A percentile compares a stretch with the other conserved stretches of the same genome.
Evolutionary conservation across 192 early-diverging fungal genomes (phyloP).

Genomic region (Umbelopsis vinacea): DNA sequence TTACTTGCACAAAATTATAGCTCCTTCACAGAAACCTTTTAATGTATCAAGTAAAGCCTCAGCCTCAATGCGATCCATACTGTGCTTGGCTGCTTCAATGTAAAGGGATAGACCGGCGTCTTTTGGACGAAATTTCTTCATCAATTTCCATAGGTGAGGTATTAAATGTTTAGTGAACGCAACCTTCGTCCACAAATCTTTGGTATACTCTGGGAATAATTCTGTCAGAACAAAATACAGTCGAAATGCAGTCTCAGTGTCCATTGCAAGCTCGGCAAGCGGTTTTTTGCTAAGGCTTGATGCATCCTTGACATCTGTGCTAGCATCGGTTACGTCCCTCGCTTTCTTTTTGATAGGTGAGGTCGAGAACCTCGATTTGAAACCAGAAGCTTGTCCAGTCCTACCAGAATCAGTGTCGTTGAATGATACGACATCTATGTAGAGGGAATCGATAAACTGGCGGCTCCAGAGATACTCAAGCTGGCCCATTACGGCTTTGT

Average conservation of each 20-base stretch:
- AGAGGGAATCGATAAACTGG: constrained; percentile 30
- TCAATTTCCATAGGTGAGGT: constrained; percentile 61
- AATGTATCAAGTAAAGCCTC: constrained; percentile 63
- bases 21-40: constrained; percentile 64
- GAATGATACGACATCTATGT: not conserved
- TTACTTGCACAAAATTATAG: constrained; percentile 23
- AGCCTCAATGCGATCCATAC: constrained; percentile 42
- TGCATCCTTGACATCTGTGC: not conserved
- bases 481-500: constrained; percentile 29
- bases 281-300: not conserved
- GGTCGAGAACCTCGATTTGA: not conserved
- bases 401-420: too few species aligned
- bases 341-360: constrained; percentile 4
- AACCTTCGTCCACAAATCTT: constrained; percentile 55
- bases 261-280: constrained; percentile 42
- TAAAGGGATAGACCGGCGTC: constrained; percentile 57
- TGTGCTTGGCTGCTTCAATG: constrained; percentile 51
- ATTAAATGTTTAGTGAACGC: constrained; percentile 56
- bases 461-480: constrained; percentile 38
- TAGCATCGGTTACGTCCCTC: not conserved
- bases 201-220: constrained; percentile 46
- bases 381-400: not conserved
- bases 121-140: constrained; percentile 60
- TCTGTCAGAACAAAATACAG: constrained; percentile 45
- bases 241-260: constrained; percentile 47